phyloP scores from a whole-genome alignment of 2,329 filamentous ascomycete species.

The Raffaelea ambrosiae region DNA sequence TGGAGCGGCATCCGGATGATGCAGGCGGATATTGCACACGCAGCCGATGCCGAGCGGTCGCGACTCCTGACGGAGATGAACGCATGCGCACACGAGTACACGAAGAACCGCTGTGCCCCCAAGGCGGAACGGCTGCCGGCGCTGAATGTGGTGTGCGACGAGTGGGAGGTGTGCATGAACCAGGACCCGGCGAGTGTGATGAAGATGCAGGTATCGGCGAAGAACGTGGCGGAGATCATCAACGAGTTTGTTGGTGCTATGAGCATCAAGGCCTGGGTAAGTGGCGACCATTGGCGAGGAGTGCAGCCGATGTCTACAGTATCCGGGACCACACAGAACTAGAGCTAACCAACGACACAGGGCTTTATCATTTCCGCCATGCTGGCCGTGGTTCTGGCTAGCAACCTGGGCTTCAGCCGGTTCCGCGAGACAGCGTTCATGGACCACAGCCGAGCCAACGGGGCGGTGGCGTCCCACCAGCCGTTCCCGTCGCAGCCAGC shows the following conservation, averaged over 20 bases:
- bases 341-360: conserved; percentile 23
- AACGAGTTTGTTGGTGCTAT: conserved; percentile 91
- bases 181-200: conserved; percentile 72
- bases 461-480: conserved; percentile 8
- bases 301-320: no score
- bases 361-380: conserved; percentile 43
- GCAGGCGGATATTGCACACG: conserved; percentile 65
- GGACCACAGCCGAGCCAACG: conserved; percentile 1
- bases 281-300: no score
- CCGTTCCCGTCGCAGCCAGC: conserved; percentile 19
- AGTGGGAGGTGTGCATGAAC: conserved; percentile 84
- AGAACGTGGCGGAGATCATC: conserved; percentile 85
- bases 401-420: conserved; percentile 37
- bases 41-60: conserved; percentile 58
- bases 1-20: conserved; percentile 63
- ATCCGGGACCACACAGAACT: no score
- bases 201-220: conserved; percentile 70
- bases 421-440: conserved; percentile 21
- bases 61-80: conserved; percentile 65
- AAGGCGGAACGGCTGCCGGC: conserved; percentile 59
- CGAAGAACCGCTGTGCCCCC: conserved; percentile 65
- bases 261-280: conserved; percentile 65
- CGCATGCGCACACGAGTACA: conserved; percentile 64
- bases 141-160: conserved; percentile 61
- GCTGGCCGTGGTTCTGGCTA: conserved; percentile 38